Percentiles rank a stretch among this genome's conserved stretches.
phyloP scores from a whole-genome alignment of 2,329 filamentous ascomycete genomes.

The Penicillium sumatraense region DNA sequence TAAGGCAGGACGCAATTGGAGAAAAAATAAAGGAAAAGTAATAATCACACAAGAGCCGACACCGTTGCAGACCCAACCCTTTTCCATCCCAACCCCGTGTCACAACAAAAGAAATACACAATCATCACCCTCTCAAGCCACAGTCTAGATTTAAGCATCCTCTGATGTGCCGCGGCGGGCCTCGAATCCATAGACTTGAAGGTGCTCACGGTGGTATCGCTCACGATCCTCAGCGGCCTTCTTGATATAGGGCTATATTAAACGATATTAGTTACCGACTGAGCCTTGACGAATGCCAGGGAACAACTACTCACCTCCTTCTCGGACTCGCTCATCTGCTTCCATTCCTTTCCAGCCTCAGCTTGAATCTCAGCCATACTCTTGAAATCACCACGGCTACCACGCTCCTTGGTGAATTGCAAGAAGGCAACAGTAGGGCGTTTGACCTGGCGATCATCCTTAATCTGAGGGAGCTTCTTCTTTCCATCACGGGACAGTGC shows the following conservation, averaged over 20 bases:
- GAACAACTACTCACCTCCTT: slow-evolving; percentile 37
- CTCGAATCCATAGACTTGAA: slow-evolving; percentile 41
- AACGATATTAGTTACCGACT: background rate
- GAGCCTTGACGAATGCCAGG: too few species aligned
- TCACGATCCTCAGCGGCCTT: slow-evolving; percentile 30
- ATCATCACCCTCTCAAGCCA: background rate
- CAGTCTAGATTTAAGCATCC: background rate
- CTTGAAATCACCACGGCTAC: slow-evolving; percentile 56
- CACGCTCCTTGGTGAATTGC: slow-evolving; percentile 52
- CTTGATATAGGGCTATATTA: slow-evolving; percentile 11
- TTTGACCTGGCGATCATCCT: slow-evolving; percentile 61
- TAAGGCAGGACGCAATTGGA: slow-evolving; percentile 22
- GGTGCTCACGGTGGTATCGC: slow-evolving; percentile 42
- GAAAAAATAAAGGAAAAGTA: slow-evolving; percentile 18
- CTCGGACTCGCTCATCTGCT: slow-evolving; percentile 33
- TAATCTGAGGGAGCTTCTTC: slow-evolving; percentile 39
- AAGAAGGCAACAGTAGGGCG: slow-evolving; percentile 43
- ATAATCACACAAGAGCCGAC: slow-evolving; percentile 7
- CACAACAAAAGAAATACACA: slow-evolving; percentile 9
- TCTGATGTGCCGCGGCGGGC: slow-evolving; percentile 2
- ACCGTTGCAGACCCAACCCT: slow-evolving; percentile 12
- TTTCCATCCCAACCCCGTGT: slow-evolving; percentile 7
- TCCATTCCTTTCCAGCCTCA: slow-evolving; percentile 31
- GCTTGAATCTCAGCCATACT: slow-evolving; percentile 36
- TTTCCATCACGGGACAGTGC: slow-evolving; percentile 27